A percentile compares a stretch with the other conserved stretches of the same genome.
These are phyloP conservation scores for thale cress (Arabidopsis thaliana) DNA, from an alignment of 345 rosid genomes.

Conservation along the genomic window DNA sequence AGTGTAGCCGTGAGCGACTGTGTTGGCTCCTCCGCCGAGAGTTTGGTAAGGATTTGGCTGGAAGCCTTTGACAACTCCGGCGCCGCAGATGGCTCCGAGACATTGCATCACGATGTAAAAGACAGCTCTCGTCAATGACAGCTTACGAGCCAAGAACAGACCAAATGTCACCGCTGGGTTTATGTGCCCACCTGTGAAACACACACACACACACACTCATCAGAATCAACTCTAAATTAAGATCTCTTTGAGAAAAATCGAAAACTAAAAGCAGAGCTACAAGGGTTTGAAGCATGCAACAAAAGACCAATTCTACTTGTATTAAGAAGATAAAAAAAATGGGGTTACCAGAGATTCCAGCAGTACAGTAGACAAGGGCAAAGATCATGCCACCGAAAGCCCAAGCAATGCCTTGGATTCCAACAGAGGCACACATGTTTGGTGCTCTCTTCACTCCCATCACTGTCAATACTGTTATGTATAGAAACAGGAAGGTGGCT, in stretches of 20 bases:
- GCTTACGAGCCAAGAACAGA: slow-evolving; percentile 48
- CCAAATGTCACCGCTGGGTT: slow-evolving; percentile 54
- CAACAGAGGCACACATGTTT: slow-evolving; percentile 53
- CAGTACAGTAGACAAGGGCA: slow-evolving; percentile 57
- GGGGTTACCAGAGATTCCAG: slow-evolving; percentile 52
- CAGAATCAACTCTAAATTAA: neutral
- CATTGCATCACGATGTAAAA: slow-evolving; percentile 54
- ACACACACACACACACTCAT: neutral
- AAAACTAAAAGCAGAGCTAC: neutral
- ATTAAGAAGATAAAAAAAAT: neutral
- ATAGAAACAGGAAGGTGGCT: slow-evolving; percentile 46
- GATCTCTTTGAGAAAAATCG: no score
- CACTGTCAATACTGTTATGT: slow-evolving; percentile 50
- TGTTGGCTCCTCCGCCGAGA: slow-evolving; percentile 57
- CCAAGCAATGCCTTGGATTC: slow-evolving; percentile 58
- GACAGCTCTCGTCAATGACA: slow-evolving; percentile 47
- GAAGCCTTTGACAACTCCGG: slow-evolving; percentile 57
- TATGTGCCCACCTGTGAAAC: slow-evolving; percentile 50
- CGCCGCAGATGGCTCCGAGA: slow-evolving; percentile 52
- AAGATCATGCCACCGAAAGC: slow-evolving; percentile 61
- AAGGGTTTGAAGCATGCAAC: neutral
- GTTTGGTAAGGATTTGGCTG: slow-evolving; percentile 41
- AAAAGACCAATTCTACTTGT: neutral
- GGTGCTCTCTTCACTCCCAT: slow-evolving; percentile 53
- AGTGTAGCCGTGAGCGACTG: slow-evolving; percentile 50